Percentiles rank a stretch among this genome's conserved stretches.
phyloP scores from a whole-genome alignment of 1,284 basidiomycete genomes.

The Leccinum cinnamomeum region DNA sequence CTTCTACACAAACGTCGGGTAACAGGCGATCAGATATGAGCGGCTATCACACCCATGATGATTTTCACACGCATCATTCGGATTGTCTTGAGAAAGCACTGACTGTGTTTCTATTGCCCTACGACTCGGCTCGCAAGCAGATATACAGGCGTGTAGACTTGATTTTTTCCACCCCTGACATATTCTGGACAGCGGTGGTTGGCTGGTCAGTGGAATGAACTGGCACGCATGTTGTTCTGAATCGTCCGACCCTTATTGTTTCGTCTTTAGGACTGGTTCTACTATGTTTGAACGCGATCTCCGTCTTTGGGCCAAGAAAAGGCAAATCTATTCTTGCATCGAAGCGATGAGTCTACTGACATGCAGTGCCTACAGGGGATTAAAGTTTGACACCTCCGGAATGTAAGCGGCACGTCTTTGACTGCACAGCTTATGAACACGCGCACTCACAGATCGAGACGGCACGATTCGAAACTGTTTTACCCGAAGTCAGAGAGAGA shows the following conservation, averaged over 20 bases:
- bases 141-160: constrained; percentile 68
- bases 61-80: constrained; percentile 55
- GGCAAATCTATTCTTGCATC: constrained; percentile 42
- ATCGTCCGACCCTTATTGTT: background rate
- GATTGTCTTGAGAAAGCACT: constrained; percentile 72
- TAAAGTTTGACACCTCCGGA: constrained; percentile 80
- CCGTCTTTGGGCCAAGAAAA: constrained; percentile 65
- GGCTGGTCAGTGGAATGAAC: constrained; percentile 57
- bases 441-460: constrained; percentile 44
- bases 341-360: constrained; percentile 10
- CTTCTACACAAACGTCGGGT: constrained; percentile 16
- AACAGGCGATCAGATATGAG: constrained; percentile 46
- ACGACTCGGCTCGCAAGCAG: constrained; percentile 29
- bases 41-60: constrained; percentile 53
- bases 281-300: constrained; percentile 82
- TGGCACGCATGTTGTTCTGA: background rate
- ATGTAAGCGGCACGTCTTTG: constrained; percentile 48
- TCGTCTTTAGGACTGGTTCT: constrained; percentile 66
- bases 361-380: constrained; percentile 44
- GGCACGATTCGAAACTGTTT: constrained; percentile 60
- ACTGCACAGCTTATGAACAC: constrained; percentile 1
- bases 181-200: constrained; percentile 77
- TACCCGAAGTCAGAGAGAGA: constrained; percentile 65
- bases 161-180: constrained; percentile 65
- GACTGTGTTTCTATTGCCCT: constrained; percentile 63